phyloP scores from a whole-genome alignment of 2,329 filamentous ascomycete genomes.

The Saccharata proteae region DNA sequence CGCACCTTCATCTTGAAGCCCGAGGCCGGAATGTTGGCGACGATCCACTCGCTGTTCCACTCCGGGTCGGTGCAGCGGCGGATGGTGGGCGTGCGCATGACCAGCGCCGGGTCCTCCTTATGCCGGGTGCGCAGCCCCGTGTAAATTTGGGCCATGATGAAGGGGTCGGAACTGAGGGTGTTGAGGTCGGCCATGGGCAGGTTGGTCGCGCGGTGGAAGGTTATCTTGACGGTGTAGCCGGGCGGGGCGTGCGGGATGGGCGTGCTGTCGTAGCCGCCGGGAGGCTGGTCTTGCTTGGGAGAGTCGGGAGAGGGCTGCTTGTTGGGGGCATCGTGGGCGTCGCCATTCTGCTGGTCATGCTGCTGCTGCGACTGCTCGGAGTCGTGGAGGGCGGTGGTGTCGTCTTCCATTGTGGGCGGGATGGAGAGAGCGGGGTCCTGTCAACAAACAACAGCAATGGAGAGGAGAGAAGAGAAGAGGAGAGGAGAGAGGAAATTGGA shows the following conservation, averaged over 20 bases:
- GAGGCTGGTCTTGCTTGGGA: conserved; percentile 33
- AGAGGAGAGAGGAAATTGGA: no score
- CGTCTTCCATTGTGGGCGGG: no score
- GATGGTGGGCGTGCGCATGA: conserved; percentile 64
- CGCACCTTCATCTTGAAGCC: conserved; percentile 79
- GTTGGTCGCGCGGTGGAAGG: conserved; percentile 68
- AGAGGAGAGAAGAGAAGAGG: no score
- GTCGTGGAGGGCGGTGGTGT: no score
- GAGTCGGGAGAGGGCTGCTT: background rate
- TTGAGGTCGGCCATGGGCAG: conserved; percentile 73
- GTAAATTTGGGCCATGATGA: conserved; percentile 62
- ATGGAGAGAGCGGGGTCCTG: no score
- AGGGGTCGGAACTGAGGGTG: conserved; percentile 72
- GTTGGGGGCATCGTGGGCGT: no score
- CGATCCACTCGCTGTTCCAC: conserved; percentile 80
- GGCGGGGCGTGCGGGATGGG: conserved; percentile 62
- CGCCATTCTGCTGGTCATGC: no score
- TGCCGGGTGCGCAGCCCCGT: conserved; percentile 61
- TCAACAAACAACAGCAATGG: no score
- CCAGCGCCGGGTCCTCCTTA: conserved; percentile 71
- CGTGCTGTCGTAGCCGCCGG: conserved; percentile 69
- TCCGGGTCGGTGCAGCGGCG: conserved; percentile 58
- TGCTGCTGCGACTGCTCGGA: no score
- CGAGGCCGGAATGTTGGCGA: conserved; percentile 70
- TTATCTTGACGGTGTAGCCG: conserved; percentile 77